Conservation (phyloP, 331 rosid genomes). For the Acacia pycnantha region DNA sequence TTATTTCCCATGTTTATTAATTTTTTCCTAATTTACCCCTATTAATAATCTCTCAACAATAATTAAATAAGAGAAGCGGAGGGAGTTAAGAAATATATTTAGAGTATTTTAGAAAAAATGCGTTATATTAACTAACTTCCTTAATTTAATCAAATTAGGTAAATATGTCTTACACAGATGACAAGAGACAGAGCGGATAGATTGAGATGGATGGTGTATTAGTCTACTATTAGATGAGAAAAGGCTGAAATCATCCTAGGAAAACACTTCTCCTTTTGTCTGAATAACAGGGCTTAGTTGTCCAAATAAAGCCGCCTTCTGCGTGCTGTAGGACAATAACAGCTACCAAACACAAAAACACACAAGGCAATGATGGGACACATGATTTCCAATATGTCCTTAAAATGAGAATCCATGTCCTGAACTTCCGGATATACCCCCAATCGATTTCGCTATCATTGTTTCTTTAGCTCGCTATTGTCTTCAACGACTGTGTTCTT, state of each 20-base stretch:
- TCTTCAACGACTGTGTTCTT: conserved; percentile 45
- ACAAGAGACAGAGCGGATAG: too few species aligned
- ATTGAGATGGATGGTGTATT: too few species aligned
- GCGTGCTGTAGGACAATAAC: conserved; percentile 29
- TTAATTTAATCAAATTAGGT: too few species aligned
- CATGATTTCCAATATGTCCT: conserved; percentile 31
- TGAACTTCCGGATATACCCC: conserved; percentile 21
- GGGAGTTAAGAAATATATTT: too few species aligned
- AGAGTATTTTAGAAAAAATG: too few species aligned
- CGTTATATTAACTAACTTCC: too few species aligned
- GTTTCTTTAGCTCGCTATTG: conserved; percentile 41
- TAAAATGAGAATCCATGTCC: conserved; percentile 31
- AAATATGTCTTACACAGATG: too few species aligned
- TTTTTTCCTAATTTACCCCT: too few species aligned
- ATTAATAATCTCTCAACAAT: too few species aligned
- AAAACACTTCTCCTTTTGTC: neutral
- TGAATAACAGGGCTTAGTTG: conserved; percentile 32
- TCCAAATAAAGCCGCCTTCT: conserved; percentile 38
- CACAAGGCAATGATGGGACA: conserved; percentile 25
- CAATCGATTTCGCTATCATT: conserved; percentile 2
- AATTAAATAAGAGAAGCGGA: too few species aligned
- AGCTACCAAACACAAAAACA: conserved; percentile 37
- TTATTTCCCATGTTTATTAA: too few species aligned
- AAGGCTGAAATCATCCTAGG: conserved; percentile 7
- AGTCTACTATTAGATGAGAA: neutral